These are phyloP conservation scores for Rhododendron simsii DNA, from an alignment of 148 eudicot genomes.

Conservation along the genomic window DNA sequence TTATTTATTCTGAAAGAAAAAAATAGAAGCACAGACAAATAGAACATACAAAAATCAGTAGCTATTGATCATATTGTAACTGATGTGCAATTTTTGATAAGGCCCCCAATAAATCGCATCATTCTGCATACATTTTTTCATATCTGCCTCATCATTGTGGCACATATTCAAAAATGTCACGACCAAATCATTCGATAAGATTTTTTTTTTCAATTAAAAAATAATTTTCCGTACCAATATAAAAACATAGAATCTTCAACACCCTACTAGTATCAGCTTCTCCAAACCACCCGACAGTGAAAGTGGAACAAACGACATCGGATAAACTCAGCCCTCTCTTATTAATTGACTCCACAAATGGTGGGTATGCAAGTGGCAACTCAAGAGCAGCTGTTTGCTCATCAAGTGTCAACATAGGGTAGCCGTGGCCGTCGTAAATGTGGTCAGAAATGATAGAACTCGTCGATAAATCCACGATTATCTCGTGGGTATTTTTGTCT, in stretches of 20 bases:
- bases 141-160: too few relatives aligned
- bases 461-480: conserved; percentile 24
- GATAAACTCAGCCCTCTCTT: conserved; percentile 43
- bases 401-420: conserved; percentile 25
- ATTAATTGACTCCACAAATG: conserved; percentile 29
- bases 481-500: conserved; percentile 32
- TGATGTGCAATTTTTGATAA: not conserved
- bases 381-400: conserved; percentile 30
- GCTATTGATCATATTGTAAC: not conserved
- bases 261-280: conserved; percentile 21
- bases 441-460: conserved; percentile 18
- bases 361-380: conserved; percentile 24
- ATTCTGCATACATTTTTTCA: too few relatives aligned
- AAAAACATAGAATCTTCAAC: conserved; percentile 25
- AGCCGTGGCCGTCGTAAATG: conserved; percentile 35
- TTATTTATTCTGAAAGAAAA: not conserved
- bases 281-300: conserved; percentile 45
- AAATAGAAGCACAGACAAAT: not conserved
- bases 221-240: not conserved
- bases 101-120: too few relatives aligned
- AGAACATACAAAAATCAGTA: not conserved
- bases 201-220: too few relatives aligned
- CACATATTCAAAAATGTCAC: too few relatives aligned
- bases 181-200: too few relatives aligned
- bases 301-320: conserved; percentile 30